These are phyloP conservation scores for Hordeum vulgare DNA, from an alignment of 176 grass and related monocot species.

Conservation along the genomic window DNA sequence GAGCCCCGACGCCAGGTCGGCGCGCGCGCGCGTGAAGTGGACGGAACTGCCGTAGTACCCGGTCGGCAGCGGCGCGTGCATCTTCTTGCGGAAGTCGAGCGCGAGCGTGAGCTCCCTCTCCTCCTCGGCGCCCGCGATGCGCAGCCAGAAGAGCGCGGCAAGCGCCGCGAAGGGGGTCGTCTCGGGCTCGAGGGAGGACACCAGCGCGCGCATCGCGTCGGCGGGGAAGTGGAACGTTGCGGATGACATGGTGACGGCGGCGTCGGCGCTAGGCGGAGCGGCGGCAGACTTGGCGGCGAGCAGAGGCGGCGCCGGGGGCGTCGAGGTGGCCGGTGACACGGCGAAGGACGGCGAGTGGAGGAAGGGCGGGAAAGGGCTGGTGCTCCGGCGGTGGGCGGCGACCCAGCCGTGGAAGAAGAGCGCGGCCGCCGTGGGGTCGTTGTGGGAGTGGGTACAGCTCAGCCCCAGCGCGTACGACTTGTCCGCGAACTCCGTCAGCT, in stretches of 20 bases:
- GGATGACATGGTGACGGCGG: conserved; percentile 30
- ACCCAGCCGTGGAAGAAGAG: conserved; percentile 66
- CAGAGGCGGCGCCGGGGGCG: not conserved
- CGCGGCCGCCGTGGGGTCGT: conserved; percentile 58
- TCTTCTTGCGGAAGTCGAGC: conserved; percentile 67
- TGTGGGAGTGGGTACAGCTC: conserved; percentile 71
- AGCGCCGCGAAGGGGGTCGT: conserved; percentile 59
- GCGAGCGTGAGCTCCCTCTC: conserved; percentile 52
- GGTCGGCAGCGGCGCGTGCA: conserved; percentile 65
- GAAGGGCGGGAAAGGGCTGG: conserved; percentile 50
- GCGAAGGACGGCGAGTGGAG: conserved; percentile 53
- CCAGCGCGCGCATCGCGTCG: conserved; percentile 27
- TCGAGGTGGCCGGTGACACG: not conserved
- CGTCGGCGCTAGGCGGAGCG: not conserved
- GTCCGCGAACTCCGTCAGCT: conserved; percentile 84
- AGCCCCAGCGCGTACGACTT: conserved; percentile 63
- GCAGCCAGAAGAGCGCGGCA: conserved; percentile 71
- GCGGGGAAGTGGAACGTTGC: conserved; percentile 72
- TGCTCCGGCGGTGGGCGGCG: conserved; percentile 53
- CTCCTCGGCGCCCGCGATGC: conserved; percentile 14
- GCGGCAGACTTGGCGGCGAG: conserved; percentile 36
- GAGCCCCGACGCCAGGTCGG: conserved; percentile 46
- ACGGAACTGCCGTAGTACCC: conserved; percentile 66
- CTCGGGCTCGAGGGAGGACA: conserved; percentile 25
- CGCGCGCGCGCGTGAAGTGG: conserved; percentile 47